Base-by-base conservation (phyloP, 306 rosid species). In the Vicia villosa region DNA sequence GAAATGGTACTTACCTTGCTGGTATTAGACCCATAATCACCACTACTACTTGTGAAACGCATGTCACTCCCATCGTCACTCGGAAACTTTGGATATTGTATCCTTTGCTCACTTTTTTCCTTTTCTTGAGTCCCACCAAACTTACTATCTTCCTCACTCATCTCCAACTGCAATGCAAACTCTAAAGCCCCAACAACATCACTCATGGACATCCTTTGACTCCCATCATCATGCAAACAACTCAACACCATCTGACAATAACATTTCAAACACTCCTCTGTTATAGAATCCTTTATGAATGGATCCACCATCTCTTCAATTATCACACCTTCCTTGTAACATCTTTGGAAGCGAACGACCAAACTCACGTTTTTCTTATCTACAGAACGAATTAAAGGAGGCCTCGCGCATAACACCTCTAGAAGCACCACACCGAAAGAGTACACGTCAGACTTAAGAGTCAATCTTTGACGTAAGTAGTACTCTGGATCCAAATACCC, bases 391-490 rank as follows among this genome's bases (percentile, higher is more conserved):
- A 78, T 0, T 3, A 76, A 4, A 4, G 84, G 80, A 0, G 86
- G 74, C 28, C 83, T 72, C 0, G 20, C 78, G 14, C 84, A 81
- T 3, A 86, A 8, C 0, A 81, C 79, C 52, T 86, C 91, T 0
- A 77, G 81, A 2, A 86, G 49, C 0, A 83, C 81, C 0, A 83
- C 86, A 0, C 91, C 86, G 8, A 79, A 81, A 0, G 88, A 83
- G 69, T 83, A 81, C 10, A 86, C 86, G 6, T 86, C 88, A 1
- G 88, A 73, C 8, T 76, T 86, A 0, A 69, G 75, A 0, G 87
- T 83, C n/a, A 81, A 5, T 1, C 59, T 57, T 8, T 70, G 77
- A 0, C 79, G 75, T 0, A 63, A 4, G 30, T 58, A 72, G 24
- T 55, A 63, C 9, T 77, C 68, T 0, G 77, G 81, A 43, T 77